Percentiles rank a stretch among this genome's conserved stretches.
These are phyloP conservation scores for Capsicum rhomboideum DNA, from an alignment of 257 asterid species.

Conservation along the genomic window DNA sequence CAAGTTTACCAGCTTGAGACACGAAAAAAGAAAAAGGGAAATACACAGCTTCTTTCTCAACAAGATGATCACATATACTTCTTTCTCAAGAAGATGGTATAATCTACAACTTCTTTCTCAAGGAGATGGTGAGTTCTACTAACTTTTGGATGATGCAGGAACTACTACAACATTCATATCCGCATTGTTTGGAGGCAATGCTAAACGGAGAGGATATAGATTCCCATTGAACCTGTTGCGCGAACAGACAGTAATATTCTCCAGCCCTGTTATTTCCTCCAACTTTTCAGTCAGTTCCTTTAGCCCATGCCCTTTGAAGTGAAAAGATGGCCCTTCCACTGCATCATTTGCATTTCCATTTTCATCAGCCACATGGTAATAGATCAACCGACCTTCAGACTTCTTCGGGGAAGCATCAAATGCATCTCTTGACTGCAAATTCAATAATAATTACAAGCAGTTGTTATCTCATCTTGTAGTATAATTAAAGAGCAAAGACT, in stretches of 20 bases:
- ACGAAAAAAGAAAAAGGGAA: neutral
- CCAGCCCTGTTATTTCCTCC: constrained; percentile 54
- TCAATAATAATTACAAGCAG: neutral
- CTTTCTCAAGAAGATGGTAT: neutral
- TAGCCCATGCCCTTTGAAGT: constrained; percentile 58
- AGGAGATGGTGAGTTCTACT: neutral
- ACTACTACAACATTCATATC: constrained; percentile 64
- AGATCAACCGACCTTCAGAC: constrained; percentile 61
- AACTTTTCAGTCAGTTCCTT: constrained; percentile 47
- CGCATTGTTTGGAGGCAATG: constrained; percentile 85
- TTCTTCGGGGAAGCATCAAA: constrained; percentile 41
- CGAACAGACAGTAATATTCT: constrained; percentile 57
- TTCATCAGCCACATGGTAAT: constrained; percentile 55
- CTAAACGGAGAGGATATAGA: constrained; percentile 80
- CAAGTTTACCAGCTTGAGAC: neutral
- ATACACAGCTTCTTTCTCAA: neutral
- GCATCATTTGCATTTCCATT: constrained; percentile 62
- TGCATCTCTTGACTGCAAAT: constrained; percentile 60
- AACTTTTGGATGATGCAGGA: constrained; percentile 57
- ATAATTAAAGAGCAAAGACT: constrained; percentile 1
- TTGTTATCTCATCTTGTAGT: neutral
- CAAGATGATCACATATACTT: neutral
- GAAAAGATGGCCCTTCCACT: constrained; percentile 47
- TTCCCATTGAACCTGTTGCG: constrained; percentile 73
- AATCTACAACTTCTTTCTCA: neutral